Evolutionary conservation across 768 basidiomycete species (phyloP).

Genomic region (Agaricus sinodeliciosus): DNA sequence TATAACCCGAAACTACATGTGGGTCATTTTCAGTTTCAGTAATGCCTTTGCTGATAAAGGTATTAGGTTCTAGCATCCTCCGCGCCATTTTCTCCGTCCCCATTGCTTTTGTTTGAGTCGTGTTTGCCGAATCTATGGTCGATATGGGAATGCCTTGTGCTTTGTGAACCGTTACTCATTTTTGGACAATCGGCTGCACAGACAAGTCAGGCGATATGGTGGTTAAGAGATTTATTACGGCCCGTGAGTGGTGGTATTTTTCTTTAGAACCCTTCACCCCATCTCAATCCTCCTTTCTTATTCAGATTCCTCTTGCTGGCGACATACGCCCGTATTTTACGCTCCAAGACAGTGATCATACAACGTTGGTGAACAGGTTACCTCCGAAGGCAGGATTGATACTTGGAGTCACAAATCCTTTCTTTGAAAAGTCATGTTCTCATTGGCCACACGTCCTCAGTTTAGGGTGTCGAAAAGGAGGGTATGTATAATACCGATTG

Average conservation of each 20-base stretch:
- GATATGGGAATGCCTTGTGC: conserved; percentile 88
- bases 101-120: conserved; percentile 56
- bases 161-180: conserved; percentile 86
- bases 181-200: conserved; percentile 74
- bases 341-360: conserved; percentile 87
- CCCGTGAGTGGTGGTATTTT: conserved; percentile 46
- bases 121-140: conserved; percentile 68
- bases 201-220: conserved; percentile 88
- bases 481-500: conserved; percentile 26
- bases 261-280: neutral
- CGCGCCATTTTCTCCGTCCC: conserved; percentile 50
- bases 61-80: conserved; percentile 63
- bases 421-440: conserved; percentile 69
- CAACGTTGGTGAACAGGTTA: conserved; percentile 69
- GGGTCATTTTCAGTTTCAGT: neutral
- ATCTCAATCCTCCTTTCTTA: neutral
- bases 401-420: conserved; percentile 85
- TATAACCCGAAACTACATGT: conserved; percentile 29
- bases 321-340: conserved; percentile 95
- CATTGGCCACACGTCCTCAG: conserved; percentile 87
- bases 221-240: conserved; percentile 80
- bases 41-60: neutral
- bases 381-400: conserved; percentile 73
- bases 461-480: conserved; percentile 40
- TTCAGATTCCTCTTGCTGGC: conserved; percentile 71